Conservation (phyloP, 2,329 filamentous ascomycete species). For the Botryosphaeria dothidea region DNA sequence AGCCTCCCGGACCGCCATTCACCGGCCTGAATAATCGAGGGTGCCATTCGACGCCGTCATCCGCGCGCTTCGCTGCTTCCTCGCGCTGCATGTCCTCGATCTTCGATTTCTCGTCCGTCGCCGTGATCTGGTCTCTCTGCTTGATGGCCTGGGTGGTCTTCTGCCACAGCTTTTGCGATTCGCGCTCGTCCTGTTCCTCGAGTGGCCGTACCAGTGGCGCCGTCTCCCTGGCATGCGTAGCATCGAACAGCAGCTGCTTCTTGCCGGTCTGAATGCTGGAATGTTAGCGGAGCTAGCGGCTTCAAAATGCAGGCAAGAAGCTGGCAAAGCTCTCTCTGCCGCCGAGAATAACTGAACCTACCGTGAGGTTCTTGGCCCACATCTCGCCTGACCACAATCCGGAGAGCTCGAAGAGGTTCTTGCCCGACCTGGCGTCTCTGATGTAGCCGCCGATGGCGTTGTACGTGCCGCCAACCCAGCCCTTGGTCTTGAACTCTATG, state of each 20-base stretch:
- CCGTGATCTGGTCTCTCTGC: conserved; percentile 80
- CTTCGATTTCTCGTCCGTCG: conserved; percentile 94
- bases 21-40: conserved; percentile 82
- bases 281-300: conserved; percentile 12
- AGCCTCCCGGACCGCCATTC: conserved; percentile 66
- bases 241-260: conserved; percentile 88
- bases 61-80: conserved; percentile 77
- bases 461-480: conserved; percentile 94
- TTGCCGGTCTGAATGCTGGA: conserved; percentile 69
- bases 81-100: conserved; percentile 91
- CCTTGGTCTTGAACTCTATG: conserved; percentile 98
- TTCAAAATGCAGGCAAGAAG: neutral
- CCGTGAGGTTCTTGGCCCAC: conserved; percentile 80
- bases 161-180: conserved; percentile 86
- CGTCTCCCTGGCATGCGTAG: conserved; percentile 73
- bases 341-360: conserved; percentile 47
- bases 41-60: conserved; percentile 82
- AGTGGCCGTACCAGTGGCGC: conserved; percentile 73
- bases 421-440: conserved; percentile 82
- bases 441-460: conserved; percentile 93
- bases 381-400: conserved; percentile 95
- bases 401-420: conserved; percentile 85
- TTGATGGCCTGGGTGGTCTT: conserved; percentile 80
- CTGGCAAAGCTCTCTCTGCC: neutral
- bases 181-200: conserved; percentile 82